Evolutionary conservation across 106 monocot genomes (phyloP), one percentile per base, ranked within the genome.

Genomic region (Vanilla planifolia): DNA sequence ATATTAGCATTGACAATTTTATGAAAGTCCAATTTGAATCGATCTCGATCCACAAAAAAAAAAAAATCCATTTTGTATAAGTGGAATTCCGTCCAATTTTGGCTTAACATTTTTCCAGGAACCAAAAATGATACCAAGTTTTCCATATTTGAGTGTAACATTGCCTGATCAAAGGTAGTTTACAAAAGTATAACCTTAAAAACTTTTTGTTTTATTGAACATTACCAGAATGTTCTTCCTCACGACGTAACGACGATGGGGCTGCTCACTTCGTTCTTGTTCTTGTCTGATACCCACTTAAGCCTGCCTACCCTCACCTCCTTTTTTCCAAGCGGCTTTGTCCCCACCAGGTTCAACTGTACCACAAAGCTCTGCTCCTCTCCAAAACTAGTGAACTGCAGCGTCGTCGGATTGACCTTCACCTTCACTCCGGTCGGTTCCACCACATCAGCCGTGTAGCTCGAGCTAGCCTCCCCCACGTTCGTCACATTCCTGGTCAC

Each of bases 401-500:
- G 20, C 2, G 1, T 75, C 27, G 24, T 0, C 1, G 80, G 80
- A 16, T 17, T 15, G 32, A 71, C 80, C 1, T 6, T 19, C 4
- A 80, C 67, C 5, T 15, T 0, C 21, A 80, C 66, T 0, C 70
- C 67, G 8, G 14, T 39, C 21, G 65, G 62, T 20, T 23, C 25
- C 6, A 35, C 47, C 0, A 80, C 55, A 20, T 58, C 26, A 1
- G 55, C 61, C 10, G 0, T 2, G 41, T 67, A 80, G 5, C 0
- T 28, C 4, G 70, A 55, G 30, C 24, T 16, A 7, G 34, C 70
- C 28, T 60, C 55, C 10, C 69, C 74, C 1, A 80, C 74, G 17
- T 80, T 80, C 10, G 61, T 75, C 21, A 71, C 66, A 0, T 33
- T 70, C 41, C 70, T 21, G 2, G 9, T 46, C 66, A 67, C 32